A percentile compares a stretch with the other conserved stretches of the same genome.
phyloP scores from a whole-genome alignment of 2,329 filamentous ascomycete species.

The Fusarium nurragi region DNA sequence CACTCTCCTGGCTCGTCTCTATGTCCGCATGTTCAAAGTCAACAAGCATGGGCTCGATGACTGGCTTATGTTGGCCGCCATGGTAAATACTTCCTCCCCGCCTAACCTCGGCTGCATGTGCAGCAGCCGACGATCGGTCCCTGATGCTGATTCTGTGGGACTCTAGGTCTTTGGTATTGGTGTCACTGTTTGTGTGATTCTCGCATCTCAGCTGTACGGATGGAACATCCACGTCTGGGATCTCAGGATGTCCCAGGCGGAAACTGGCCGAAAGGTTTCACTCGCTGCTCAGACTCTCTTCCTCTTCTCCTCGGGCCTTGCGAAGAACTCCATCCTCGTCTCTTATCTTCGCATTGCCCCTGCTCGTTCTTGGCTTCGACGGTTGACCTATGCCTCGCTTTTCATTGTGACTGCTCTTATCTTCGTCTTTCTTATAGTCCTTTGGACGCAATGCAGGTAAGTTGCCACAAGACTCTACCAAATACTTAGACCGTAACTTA shows the following conservation, averaged over 20 bases:
- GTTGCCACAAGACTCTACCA: neutral
- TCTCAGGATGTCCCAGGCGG: slow-evolving; percentile 40
- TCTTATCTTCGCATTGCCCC: slow-evolving; percentile 55
- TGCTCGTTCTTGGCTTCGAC: slow-evolving; percentile 46
- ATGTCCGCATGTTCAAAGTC: slow-evolving; percentile 50
- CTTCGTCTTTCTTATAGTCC: slow-evolving; percentile 47
- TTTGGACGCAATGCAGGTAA: slow-evolving; percentile 52
- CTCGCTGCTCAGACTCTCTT: slow-evolving; percentile 54
- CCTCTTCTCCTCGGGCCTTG: slow-evolving; percentile 50
- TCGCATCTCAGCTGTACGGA: slow-evolving; percentile 50
- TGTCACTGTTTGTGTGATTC: slow-evolving; percentile 49
- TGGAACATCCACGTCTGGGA: slow-evolving; percentile 54
- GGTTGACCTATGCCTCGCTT: slow-evolving; percentile 45
- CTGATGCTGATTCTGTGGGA: slow-evolving; percentile 21
- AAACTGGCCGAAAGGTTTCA: slow-evolving; percentile 50
- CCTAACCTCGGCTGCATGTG: slow-evolving; percentile 28
- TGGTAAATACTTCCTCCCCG: slow-evolving; percentile 39
- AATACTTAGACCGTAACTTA: neutral
- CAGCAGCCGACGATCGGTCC: neutral
- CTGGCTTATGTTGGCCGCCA: slow-evolving; percentile 54
- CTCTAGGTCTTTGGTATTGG: slow-evolving; percentile 48
- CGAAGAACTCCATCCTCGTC: slow-evolving; percentile 54
- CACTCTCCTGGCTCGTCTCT: slow-evolving; percentile 50
- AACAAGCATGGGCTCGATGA: slow-evolving; percentile 51
- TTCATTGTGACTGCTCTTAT: slow-evolving; percentile 44